Conservation (phyloP, 129 eudicot species). For the Pseudognaphalium luteoalbum region DNA sequence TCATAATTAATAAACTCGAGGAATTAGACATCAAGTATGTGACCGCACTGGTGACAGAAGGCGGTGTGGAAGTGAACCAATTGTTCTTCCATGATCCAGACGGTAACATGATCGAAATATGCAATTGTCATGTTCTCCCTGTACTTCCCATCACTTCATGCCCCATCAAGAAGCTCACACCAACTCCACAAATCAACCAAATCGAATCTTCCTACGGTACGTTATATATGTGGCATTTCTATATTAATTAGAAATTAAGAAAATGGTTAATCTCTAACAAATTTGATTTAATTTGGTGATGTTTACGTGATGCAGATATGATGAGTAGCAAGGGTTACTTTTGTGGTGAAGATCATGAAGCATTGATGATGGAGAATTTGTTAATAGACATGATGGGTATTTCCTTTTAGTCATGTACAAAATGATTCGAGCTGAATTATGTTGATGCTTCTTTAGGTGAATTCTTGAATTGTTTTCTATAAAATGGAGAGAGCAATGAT, state of each 20-base stretch:
- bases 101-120: constrained; percentile 81
- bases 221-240: neutral
- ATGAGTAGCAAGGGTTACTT: constrained; percentile 19
- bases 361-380: constrained; percentile 58
- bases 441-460: neutral
- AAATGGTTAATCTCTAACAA: neutral
- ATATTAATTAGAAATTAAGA: neutral
- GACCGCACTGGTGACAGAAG: constrained; percentile 64
- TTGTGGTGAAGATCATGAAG: constrained; percentile 51
- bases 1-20: constrained; percentile 45
- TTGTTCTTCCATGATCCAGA: constrained; percentile 81
- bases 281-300: constrained; percentile 7
- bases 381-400: constrained; percentile 61
- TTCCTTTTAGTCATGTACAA: constrained; percentile 32
- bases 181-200: neutral
- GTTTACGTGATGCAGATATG: constrained; percentile 33
- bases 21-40: constrained; percentile 49
- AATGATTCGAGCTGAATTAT: neutral
- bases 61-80: constrained; percentile 67
- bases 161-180: constrained; percentile 43
- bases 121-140: constrained; percentile 83
- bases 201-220: constrained; percentile 34
- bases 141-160: constrained; percentile 59
- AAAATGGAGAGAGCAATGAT: neutral
- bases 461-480: constrained; percentile 14